A percentile compares a stretch with the other conserved stretches of the same genome.
Evolutionary conservation across 1,284 basidiomycete species (phyloP).

Genomic region (Fereydounia khargensis): DNA sequence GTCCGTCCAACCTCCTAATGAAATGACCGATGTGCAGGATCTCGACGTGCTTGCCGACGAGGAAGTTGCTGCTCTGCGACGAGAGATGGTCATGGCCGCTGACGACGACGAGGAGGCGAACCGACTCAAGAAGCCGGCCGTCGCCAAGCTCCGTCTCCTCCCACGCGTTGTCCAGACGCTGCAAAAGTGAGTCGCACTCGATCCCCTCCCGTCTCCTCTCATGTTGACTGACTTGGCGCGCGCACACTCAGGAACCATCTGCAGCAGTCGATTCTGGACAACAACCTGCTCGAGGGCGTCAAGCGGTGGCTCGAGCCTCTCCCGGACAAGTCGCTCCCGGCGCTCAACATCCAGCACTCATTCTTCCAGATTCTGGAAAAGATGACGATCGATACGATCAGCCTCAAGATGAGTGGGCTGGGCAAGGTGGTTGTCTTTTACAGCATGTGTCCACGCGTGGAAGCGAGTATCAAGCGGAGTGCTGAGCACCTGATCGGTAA

Average conservation of each 20-base stretch:
- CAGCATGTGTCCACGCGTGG: constrained; percentile 81
- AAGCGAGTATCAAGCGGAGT: constrained; percentile 72
- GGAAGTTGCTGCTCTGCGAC: constrained; percentile 77
- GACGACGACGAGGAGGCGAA: constrained; percentile 82
- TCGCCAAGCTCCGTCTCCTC: constrained; percentile 78
- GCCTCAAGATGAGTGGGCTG: constrained; percentile 85
- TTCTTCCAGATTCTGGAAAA: constrained; percentile 74
- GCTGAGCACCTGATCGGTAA: constrained; percentile 80
- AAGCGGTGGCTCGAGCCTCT: constrained; percentile 91
- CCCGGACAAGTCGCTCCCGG: constrained; percentile 85
- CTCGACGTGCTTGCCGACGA: constrained; percentile 88
- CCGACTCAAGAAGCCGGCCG: constrained; percentile 76
- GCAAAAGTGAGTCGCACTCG: constrained; percentile 71
- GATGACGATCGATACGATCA: constrained; percentile 88
- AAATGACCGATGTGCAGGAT: constrained; percentile 56
- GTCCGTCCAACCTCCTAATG: not conserved
- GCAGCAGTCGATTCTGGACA: constrained; percentile 89
- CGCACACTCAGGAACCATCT: constrained; percentile 71
- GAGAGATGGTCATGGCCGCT: constrained; percentile 82
- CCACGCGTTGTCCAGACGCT: constrained; percentile 87
- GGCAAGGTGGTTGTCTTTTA: constrained; percentile 95
- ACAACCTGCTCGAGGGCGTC: constrained; percentile 88
- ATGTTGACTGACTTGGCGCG: too few relatives aligned
- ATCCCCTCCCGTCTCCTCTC: not conserved
- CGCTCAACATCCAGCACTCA: constrained; percentile 90